Evolutionary conservation across 257 asterid species (phyloP), one percentile per base, ranked within the genome.

Genomic region (Asclepias syriaca): DNA sequence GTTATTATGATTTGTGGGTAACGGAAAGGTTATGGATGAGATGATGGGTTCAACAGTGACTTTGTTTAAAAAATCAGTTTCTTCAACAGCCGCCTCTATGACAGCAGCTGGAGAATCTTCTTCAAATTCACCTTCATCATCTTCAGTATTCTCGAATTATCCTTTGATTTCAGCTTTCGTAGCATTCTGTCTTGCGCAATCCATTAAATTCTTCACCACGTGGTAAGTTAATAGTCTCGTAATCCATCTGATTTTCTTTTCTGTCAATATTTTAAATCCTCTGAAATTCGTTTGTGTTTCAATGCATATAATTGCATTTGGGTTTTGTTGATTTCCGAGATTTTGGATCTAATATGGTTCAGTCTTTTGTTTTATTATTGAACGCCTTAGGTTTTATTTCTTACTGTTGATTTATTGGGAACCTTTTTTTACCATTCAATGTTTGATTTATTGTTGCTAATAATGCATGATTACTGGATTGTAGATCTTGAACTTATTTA

Each of bases 141-240:
- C 80, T 43, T 79, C 96, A 6, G 24, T 88, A 39, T 79, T 90
- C 11, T 48, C 89, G 32, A 95, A 92, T 76, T 85, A 79, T 81
- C 96, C 94, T 34, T 74, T 92, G 49, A 75, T 91, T 11, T 87
- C 96, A 54, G 92, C 97, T 70, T 74, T 92, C 71, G 34, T 95
- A 13, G 97, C 97, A 58, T 92, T 92, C 72, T 81, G 82, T 54
- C 71, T 92, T 73, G 97, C 97, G 65, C 98, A 94, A 85, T 80
- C 87, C 63, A 55, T 78, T 46, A 95, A 91, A 81, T 43, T 90
- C 83, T 49, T 92, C 78, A 75, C 90, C 70, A 72, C 91, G 50
- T 84, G 99, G 98, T 94, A 89, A 55, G 19, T 39, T 46, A 3
- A 37, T 18, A n/a, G 21, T 10, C 61, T 22, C 68, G 27, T 37